phyloP scores from a whole-genome alignment of 495 filamentous ascomycete genomes.

The Penicillium arizonense region DNA sequence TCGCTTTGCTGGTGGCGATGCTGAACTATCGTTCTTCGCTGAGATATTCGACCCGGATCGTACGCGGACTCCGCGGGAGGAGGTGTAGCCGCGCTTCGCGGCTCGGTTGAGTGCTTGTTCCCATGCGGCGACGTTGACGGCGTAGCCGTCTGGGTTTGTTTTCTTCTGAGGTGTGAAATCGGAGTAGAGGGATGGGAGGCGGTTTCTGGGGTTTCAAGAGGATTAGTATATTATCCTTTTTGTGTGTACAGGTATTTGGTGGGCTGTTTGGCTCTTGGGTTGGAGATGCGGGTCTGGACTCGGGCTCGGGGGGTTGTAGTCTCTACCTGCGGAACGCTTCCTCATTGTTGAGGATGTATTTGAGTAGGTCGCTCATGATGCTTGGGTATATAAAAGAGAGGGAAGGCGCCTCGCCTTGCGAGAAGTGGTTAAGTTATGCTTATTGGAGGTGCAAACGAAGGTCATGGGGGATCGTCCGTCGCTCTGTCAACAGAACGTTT shows the following conservation, averaged over 20 bases:
- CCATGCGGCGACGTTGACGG: conserved; percentile 84
- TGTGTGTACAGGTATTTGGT: neutral
- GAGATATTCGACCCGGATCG: conserved; percentile 18
- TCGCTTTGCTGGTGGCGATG: neutral
- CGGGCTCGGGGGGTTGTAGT: neutral
- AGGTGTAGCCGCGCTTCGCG: conserved; percentile 62
- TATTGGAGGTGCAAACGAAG: neutral
- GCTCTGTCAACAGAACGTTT: conserved; percentile 15
- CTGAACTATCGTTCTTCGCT: neutral
- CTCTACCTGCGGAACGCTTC: conserved; percentile 64
- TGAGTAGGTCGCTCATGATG: conserved; percentile 58
- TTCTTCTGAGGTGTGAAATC: conserved; percentile 78
- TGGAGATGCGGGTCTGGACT: too few species aligned
- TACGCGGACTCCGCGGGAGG: conserved; percentile 35
- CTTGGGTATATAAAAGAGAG: neutral
- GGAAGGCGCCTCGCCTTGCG: neutral
- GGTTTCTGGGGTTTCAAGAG: conserved; percentile 53
- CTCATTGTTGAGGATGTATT: conserved; percentile 60
- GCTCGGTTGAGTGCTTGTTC: conserved; percentile 68
- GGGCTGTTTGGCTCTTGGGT: neutral
- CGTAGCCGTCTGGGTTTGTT: conserved; percentile 88
- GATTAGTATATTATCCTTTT: neutral
- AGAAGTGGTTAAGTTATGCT: neutral
- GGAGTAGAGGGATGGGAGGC: conserved; percentile 89
- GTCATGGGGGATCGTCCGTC: neutral